Base-by-base conservation (phyloP, 225 moss, liverwort and hornwort genomes). In the Physcomitrellopsis africana region DNA sequence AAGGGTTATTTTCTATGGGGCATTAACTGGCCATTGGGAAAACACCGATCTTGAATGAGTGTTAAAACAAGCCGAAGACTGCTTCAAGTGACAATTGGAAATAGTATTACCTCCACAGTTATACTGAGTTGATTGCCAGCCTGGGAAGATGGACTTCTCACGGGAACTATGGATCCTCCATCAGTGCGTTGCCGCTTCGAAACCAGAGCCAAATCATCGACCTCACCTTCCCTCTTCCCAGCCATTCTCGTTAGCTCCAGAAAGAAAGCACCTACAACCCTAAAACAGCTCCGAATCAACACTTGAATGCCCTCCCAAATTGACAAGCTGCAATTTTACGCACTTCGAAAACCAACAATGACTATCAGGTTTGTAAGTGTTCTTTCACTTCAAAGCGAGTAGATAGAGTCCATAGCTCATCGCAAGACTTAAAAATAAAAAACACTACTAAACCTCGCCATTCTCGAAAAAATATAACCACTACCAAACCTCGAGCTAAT, bases 101-200 rank as follows among this genome's bases (percentile, higher is more conserved):
- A 37, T 37, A 37, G 32, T 37, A 37, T 48, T 22, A 87, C 87
- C 76, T 89, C 89, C 20, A 58, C 54, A 19, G 81, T 68, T 10
- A 81, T 66, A 13, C 62, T 64, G 24, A 86, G 81, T 79, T 82
- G 83, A 67, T 84, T 84, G 46, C 62, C 78, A 18, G 60, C 57
- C 76, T 73, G 83, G 16, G 59, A 69, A 32, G 78, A 7, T 23
- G 74, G 48, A 74, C 12, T 77, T 37, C 65, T 80, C 46, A 43
- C 68, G 27, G 83, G 73, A 44, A 87, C 79, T n/a, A 84, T 7
- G 24, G 77, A 76, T 23, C 77, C 83, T 58, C 79, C 89, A 56
- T 89, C 89, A 3, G 74, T 83, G 17, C 89, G 89, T 32, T 81
- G 89, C 81, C 89, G 83, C 72, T 89, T 89, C 42, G 68, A 79